These are phyloP conservation scores for Sanghuangporus weigelae DNA, from an alignment of 1,284 basidiomycete genomes.

Conservation along the genomic window DNA sequence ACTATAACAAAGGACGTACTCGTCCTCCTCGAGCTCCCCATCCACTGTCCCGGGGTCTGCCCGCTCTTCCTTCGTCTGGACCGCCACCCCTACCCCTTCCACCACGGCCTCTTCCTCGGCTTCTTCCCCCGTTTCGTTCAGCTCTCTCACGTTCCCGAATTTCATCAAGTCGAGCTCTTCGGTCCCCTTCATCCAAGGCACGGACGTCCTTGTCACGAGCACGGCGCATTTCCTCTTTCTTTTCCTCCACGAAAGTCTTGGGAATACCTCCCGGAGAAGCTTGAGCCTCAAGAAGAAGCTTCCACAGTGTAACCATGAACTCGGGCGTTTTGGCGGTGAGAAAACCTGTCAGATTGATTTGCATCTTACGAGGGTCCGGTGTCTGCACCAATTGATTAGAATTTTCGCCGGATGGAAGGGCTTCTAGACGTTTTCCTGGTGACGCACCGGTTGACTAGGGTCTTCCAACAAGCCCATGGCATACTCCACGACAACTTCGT, in stretches of 20 bases:
- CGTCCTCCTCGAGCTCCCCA: conserved; percentile 38
- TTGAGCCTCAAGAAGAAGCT: conserved; percentile 86
- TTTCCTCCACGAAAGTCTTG: conserved; percentile 89
- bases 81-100: conserved; percentile 41
- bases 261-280: conserved; percentile 87
- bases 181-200: conserved; percentile 66
- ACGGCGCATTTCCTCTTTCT: conserved; percentile 88
- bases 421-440: background rate
- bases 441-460: conserved; percentile 63
- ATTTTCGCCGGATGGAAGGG: background rate
- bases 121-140: conserved; percentile 43
- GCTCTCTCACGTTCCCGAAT: conserved; percentile 51
- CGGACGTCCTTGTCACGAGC: conserved; percentile 67
- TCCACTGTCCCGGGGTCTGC: conserved; percentile 33
- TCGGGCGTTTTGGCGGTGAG: conserved; percentile 72
- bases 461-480: conserved; percentile 92
- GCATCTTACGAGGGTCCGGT: conserved; percentile 93
- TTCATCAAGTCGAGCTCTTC: conserved; percentile 63
- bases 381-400: conserved; percentile 40
- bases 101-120: conserved; percentile 38
- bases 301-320: conserved; percentile 91
- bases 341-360: conserved; percentile 91
- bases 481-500: conserved; percentile 96
- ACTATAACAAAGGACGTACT: conserved; percentile 32
- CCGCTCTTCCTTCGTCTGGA: conserved; percentile 39